Evolutionary conservation across 1,284 basidiomycete genomes (phyloP).

Genomic region (Cutaneotrichosporon daszewskae): DNA sequence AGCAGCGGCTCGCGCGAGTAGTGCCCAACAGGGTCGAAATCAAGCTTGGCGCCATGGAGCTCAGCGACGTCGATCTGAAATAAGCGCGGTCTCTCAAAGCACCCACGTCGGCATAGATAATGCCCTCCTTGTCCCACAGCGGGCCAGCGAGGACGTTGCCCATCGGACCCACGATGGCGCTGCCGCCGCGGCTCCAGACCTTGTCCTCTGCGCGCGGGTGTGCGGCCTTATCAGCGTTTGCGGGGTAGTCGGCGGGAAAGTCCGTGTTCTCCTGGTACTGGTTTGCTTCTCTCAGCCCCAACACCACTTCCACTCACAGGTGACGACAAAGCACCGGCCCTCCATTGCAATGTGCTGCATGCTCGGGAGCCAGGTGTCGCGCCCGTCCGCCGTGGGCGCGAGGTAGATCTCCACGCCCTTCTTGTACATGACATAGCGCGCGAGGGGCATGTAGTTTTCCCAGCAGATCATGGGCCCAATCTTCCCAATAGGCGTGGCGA

Average conservation of each 20-base stretch:
- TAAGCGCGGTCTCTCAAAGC: not conserved
- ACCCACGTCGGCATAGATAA: slow-evolving; percentile 55
- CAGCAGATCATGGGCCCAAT: slow-evolving; percentile 64
- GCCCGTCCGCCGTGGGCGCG: slow-evolving; percentile 55
- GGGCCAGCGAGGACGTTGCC: slow-evolving; percentile 65
- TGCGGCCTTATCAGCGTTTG: slow-evolving; percentile 1
- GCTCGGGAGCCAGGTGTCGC: slow-evolving; percentile 59
- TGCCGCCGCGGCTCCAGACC: slow-evolving; percentile 54
- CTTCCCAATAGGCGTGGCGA: slow-evolving; percentile 46
- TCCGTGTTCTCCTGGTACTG: slow-evolving; percentile 25
- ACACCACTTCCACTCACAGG: slow-evolving; percentile 30
- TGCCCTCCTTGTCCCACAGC: slow-evolving; percentile 56
- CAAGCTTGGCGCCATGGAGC: slow-evolving; percentile 61
- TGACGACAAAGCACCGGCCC: slow-evolving; percentile 69
- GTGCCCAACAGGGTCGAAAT: slow-evolving; percentile 64
- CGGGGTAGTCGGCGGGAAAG: slow-evolving; percentile 27
- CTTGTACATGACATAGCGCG: slow-evolving; percentile 39
- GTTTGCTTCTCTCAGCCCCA: slow-evolving; percentile 14
- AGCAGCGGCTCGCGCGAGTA: slow-evolving; percentile 60
- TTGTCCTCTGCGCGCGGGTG: not conserved
- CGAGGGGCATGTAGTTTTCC: slow-evolving; percentile 69
- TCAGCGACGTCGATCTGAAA: slow-evolving; percentile 57
- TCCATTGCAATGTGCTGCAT: slow-evolving; percentile 71
- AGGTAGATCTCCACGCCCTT: slow-evolving; percentile 45
- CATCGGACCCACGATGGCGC: slow-evolving; percentile 61